Evolutionary conservation across 495 filamentous ascomycete species (phyloP), one percentile per base, ranked within the genome.

Genomic region (Podospora pseudoanserina): DNA sequence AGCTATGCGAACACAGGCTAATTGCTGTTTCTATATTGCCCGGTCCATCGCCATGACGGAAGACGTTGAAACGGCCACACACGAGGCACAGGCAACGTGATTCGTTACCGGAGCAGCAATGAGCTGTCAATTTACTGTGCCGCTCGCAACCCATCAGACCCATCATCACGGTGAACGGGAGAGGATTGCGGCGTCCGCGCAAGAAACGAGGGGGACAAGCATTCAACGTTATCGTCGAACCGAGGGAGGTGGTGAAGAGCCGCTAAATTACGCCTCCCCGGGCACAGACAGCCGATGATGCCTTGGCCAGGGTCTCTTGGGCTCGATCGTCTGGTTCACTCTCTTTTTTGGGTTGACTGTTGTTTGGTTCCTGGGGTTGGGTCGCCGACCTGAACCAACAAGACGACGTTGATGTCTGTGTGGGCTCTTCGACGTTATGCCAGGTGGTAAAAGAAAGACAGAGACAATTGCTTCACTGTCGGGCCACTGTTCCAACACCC

Each of bases 21-120:
- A 74, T 74, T 76, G 70, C 65, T 67, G 63, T 66, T 56, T 68
- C 53, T 66, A 69, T 70, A 73, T 70, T 73, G 70, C 72, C 68
- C 28, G 63, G 28, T 49, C 5, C 61, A 18, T 49, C 23, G 16
- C 27, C 59, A 61, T 13, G 27, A n/a, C 34, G 61, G 27, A 28
- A 16, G 15, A 16, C 19, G 18, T 20, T 20, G 34, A 64, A 66
- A 54, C 63, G 32, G 34, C n/a, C 55, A 55, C 44, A 61, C 64
- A 70, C 27, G 64, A 56, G 34, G 56, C 44, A 56, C 26, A 27
- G 67, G 60, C 60, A 67, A 64, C 39, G 32, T 49, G 39, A 49
- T 49, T 49, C 18, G 39, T 49, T 49, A 49, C 39, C 39, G 2
- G 13, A 49, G 39, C 39, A 49, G 39, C 39, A 49, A 49, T 49